Conservation (phyloP, 2,329 filamentous ascomycete genomes). For the Paraphaeosphaeria sporulosa region DNA sequence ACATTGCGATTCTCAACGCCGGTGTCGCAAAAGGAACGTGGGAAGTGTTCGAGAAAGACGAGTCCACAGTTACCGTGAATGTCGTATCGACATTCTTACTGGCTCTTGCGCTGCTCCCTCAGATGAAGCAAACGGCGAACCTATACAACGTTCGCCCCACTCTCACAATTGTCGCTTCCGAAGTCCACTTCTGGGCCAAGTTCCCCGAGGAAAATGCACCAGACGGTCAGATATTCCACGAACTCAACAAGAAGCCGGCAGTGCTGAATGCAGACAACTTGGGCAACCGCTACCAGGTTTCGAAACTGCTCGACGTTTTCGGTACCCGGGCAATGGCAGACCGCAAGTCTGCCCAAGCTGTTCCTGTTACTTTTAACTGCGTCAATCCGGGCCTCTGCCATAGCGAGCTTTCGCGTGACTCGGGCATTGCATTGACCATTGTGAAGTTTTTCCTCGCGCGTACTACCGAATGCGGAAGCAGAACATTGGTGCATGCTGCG, state of each 20-base stretch:
- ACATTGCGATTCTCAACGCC: slow-evolving; percentile 51
- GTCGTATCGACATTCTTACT: slow-evolving; percentile 51
- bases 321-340: slow-evolving; percentile 32
- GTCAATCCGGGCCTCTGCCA: slow-evolving; percentile 46
- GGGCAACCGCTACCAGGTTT: slow-evolving; percentile 31
- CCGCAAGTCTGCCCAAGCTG: slow-evolving; percentile 17
- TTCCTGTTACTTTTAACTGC: slow-evolving; percentile 42
- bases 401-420: slow-evolving; percentile 35
- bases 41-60: slow-evolving; percentile 36
- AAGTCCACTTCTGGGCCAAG: slow-evolving; percentile 38
- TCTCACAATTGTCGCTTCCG: slow-evolving; percentile 43
- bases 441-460: slow-evolving; percentile 40
- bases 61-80: slow-evolving; percentile 49
- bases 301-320: slow-evolving; percentile 45
- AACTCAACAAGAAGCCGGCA: slow-evolving; percentile 28
- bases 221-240: slow-evolving; percentile 37
- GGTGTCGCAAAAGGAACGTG: slow-evolving; percentile 42
- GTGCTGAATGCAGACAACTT: slow-evolving; percentile 21
- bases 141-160: slow-evolving; percentile 34
- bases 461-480: slow-evolving; percentile 50
- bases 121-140: slow-evolving; percentile 32
- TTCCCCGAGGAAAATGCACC: slow-evolving; percentile 35
- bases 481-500: slow-evolving; percentile 52
- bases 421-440: slow-evolving; percentile 16
- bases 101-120: slow-evolving; percentile 35